phyloP scores from a whole-genome alignment of 352 stramenopile species.

The Aphanomyces euteiches region DNA sequence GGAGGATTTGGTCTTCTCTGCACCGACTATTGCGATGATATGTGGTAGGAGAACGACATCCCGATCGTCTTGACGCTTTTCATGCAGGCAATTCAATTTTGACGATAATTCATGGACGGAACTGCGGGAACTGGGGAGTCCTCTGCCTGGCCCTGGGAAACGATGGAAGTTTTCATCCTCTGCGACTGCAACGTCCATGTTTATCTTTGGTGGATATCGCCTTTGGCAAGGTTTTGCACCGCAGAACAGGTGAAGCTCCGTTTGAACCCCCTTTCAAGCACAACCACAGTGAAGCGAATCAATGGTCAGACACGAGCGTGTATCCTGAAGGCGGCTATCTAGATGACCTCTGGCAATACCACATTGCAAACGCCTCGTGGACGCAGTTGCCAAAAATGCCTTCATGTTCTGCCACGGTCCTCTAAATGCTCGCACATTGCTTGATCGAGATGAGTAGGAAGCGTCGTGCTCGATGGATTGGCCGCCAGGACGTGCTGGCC shows the following conservation, averaged over 20 bases:
- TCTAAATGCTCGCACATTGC: conserved; percentile 45
- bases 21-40: conserved; percentile 94
- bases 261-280: not conserved
- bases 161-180: conserved; percentile 91
- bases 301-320: conserved; percentile 66
- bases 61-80: not conserved
- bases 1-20: conserved; percentile 91
- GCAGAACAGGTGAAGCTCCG: conserved; percentile 66
- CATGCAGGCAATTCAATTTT: conserved; percentile 82
- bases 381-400: conserved; percentile 59
- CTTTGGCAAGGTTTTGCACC: conserved; percentile 94
- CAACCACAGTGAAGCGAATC: conserved; percentile 42
- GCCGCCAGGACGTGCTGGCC: conserved; percentile 82
- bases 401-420: conserved; percentile 42
- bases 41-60: conserved; percentile 58
- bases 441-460: conserved; percentile 11
- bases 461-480: conserved; percentile 77
- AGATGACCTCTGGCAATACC: conserved; percentile 89
- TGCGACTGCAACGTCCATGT: conserved; percentile 51
- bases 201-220: conserved; percentile 89
- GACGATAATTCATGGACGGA: conserved; percentile 86
- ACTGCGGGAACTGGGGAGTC: conserved; percentile 68
- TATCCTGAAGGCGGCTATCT: conserved; percentile 91
- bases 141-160: conserved; percentile 62
- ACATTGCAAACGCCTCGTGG: conserved; percentile 48